These are phyloP conservation scores for Pseudogymnoascus sp. DNA, from an alignment of 2,329 filamentous ascomycete genomes.

Conservation along the genomic window DNA sequence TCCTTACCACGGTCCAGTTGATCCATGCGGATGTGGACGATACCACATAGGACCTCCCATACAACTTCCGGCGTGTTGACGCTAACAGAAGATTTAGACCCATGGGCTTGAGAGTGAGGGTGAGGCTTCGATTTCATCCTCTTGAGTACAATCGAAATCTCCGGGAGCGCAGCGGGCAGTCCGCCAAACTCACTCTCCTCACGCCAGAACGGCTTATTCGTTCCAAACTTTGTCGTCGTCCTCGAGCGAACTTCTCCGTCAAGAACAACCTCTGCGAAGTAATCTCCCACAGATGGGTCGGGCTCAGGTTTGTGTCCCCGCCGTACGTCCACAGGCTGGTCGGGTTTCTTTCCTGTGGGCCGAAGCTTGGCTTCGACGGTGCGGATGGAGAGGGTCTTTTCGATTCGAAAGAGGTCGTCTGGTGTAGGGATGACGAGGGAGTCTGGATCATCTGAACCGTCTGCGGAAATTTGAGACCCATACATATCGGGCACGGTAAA, in stretches of 20 bases:
- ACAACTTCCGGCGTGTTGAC: conserved; percentile 25
- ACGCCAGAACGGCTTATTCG: conserved; percentile 71
- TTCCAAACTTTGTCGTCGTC: conserved; percentile 63
- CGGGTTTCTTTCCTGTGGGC: background rate
- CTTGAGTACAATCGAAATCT: conserved; percentile 65
- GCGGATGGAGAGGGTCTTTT: conserved; percentile 51
- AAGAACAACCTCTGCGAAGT: conserved; percentile 70
- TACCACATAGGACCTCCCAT: conserved; percentile 52
- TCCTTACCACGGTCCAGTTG: conserved; percentile 71
- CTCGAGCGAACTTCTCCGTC: conserved; percentile 72
- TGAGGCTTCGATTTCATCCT: conserved; percentile 39
- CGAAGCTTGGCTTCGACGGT: conserved; percentile 55
- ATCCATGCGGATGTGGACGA: conserved; percentile 68
- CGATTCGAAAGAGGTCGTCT: conserved; percentile 51
- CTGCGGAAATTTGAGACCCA: conserved; percentile 28
- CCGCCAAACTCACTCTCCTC: conserved; percentile 74
- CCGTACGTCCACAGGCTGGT: conserved; percentile 18
- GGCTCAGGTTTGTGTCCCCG: conserved; percentile 27
- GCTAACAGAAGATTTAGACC: conserved; percentile 25
- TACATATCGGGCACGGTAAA: conserved; percentile 92
- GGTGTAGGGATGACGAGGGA: conserved; percentile 10
- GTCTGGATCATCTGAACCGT: conserved; percentile 10
- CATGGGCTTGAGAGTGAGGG: conserved; percentile 18
- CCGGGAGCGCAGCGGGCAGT: conserved; percentile 60
- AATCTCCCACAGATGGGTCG: conserved; percentile 55